phyloP scores from a whole-genome alignment of 176 grass and related monocot genomes.

The Dendrocalamus sinicus region DNA sequence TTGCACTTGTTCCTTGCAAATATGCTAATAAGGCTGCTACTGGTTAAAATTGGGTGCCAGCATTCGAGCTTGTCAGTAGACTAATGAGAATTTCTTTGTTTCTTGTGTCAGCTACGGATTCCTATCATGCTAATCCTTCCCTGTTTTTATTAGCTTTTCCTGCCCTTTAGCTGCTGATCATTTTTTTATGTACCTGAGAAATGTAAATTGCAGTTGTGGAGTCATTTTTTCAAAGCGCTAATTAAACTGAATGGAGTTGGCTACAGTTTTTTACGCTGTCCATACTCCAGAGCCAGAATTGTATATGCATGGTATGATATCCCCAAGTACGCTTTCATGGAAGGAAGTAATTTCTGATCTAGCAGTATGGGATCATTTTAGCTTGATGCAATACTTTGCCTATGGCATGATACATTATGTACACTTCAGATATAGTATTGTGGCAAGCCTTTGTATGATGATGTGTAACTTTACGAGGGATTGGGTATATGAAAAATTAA shows the following conservation, averaged over 20 bases:
- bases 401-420: not conserved
- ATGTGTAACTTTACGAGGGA: not conserved
- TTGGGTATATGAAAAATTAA: not conserved
- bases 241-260: not conserved
- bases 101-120: not conserved
- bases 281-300: not conserved
- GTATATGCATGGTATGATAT: not conserved
- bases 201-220: not conserved
- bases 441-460: not conserved
- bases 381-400: not conserved
- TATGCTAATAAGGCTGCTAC: not conserved
- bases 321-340: not conserved
- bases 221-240: not conserved
- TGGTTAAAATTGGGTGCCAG: not conserved
- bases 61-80: conserved; percentile 5
- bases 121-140: not conserved
- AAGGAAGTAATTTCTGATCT: not conserved
- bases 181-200: not conserved
- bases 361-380: not conserved
- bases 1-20: not conserved
- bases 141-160: not conserved
- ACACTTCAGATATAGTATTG: not conserved
- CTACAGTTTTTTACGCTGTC: not conserved
- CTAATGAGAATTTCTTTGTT: not conserved
- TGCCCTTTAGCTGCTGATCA: not conserved